These are phyloP conservation scores for Pseudogymnoascus sp. DNA, from an alignment of 2,329 filamentous ascomycete species.

Conservation along the genomic window DNA sequence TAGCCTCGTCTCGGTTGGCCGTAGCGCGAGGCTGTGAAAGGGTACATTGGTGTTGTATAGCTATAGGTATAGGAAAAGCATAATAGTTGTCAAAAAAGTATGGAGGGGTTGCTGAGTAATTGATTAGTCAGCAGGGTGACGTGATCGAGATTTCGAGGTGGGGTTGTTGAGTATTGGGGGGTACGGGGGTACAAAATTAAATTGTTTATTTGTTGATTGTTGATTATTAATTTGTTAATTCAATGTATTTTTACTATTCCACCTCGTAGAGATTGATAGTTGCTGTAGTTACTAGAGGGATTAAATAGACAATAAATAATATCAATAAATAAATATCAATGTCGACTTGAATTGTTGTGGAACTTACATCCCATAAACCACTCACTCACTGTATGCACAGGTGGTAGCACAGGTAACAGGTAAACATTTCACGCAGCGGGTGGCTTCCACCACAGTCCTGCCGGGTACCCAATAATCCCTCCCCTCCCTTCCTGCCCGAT, in stretches of 20 bases:
- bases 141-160: neutral
- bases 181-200: neutral
- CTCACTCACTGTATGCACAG: neutral
- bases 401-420: neutral
- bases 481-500: neutral
- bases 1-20: conserved; percentile 4
- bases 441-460: neutral
- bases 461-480: neutral
- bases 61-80: neutral
- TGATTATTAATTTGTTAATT: neutral
- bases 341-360: neutral
- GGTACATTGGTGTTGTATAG: neutral
- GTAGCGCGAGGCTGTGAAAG: neutral
- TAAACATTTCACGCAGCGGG: neutral
- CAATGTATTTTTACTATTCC: neutral
- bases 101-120: neutral
- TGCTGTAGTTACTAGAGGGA: neutral
- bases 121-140: neutral
- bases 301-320: neutral
- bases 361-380: neutral
- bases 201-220: neutral
- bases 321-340: neutral
- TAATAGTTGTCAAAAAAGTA: neutral
- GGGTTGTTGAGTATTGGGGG: neutral
- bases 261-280: neutral